Percentiles rank a stretch among this genome's conserved stretches.
Evolutionary conservation across 441 rosid species (phyloP).

Genomic region (Erysimum pusillum): DNA sequence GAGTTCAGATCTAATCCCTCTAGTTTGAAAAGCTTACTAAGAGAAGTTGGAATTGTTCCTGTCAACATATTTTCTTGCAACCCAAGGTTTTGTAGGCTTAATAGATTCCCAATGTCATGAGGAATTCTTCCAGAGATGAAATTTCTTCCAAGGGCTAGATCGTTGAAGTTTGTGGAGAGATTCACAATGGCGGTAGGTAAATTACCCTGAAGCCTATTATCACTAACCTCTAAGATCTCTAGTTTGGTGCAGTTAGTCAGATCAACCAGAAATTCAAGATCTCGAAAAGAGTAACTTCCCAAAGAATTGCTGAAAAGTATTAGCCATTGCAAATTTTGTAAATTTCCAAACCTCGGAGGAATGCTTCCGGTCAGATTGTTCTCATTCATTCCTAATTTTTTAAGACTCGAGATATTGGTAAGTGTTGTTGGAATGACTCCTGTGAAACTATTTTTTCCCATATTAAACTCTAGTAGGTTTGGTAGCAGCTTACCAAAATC

Average conservation of each 20-base stretch:
- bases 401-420: background rate
- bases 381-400: background rate
- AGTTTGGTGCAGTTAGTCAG: slow-evolving; percentile 1
- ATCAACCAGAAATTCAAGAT: background rate
- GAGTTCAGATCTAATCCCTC: background rate
- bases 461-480: background rate
- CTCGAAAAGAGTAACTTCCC: background rate
- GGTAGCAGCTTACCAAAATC: slow-evolving; percentile 1
- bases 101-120: background rate
- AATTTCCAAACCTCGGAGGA: background rate
- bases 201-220: slow-evolving; percentile 4
- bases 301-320: background rate
- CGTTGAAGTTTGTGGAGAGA: background rate
- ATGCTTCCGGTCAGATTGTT: background rate
- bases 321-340: background rate
- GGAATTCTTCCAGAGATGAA: slow-evolving; percentile 23
- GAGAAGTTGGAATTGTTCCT: slow-evolving; percentile 1
- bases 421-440: slow-evolving; percentile 16
- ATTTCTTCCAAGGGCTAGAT: background rate
- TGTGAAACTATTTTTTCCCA: background rate
- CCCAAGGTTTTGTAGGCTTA: background rate
- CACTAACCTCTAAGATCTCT: background rate
- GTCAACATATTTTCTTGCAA: background rate
- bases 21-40: slow-evolving; percentile 42
- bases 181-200: background rate